phyloP scores from a whole-genome alignment of 495 filamentous ascomycete species.

The Xylaria sp. region DNA sequence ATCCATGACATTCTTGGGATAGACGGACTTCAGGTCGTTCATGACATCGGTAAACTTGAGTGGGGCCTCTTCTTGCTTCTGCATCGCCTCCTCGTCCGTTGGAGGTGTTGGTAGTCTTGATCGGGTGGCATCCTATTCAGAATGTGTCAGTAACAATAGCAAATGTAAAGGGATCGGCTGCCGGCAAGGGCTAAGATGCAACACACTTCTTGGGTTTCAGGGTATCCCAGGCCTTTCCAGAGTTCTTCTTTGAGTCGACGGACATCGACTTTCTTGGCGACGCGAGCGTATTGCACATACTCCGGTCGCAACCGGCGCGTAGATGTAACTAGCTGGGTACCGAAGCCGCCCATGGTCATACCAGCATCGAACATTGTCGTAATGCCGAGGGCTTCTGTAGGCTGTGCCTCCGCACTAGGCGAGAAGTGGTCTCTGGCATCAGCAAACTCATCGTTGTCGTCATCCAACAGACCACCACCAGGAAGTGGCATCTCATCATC shows the following conservation, averaged over 20 bases:
- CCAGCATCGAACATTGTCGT: constrained; percentile 56
- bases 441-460: constrained; percentile 82
- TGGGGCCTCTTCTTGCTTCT: constrained; percentile 43
- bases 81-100: constrained; percentile 31
- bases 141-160: neutral
- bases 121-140: constrained; percentile 36
- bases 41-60: constrained; percentile 90
- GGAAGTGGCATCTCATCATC: constrained; percentile 87
- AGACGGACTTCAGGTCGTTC: constrained; percentile 84
- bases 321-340: constrained; percentile 92
- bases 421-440: constrained; percentile 92
- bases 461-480: constrained; percentile 75
- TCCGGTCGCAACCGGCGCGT: constrained; percentile 82
- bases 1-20: constrained; percentile 79
- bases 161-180: neutral
- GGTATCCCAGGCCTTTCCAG: constrained; percentile 86
- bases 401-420: constrained; percentile 67
- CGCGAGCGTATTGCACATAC: constrained; percentile 94
- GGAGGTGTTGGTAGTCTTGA: constrained; percentile 44
- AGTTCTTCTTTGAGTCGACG: constrained; percentile 92
- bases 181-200: neutral
- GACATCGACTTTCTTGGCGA: constrained; percentile 99
- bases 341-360: constrained; percentile 72
- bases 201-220: constrained; percentile 52
- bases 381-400: constrained; percentile 50